phyloP scores from a whole-genome alignment of 2,329 filamentous ascomycete genomes.

The Biscogniauxia sp. region DNA sequence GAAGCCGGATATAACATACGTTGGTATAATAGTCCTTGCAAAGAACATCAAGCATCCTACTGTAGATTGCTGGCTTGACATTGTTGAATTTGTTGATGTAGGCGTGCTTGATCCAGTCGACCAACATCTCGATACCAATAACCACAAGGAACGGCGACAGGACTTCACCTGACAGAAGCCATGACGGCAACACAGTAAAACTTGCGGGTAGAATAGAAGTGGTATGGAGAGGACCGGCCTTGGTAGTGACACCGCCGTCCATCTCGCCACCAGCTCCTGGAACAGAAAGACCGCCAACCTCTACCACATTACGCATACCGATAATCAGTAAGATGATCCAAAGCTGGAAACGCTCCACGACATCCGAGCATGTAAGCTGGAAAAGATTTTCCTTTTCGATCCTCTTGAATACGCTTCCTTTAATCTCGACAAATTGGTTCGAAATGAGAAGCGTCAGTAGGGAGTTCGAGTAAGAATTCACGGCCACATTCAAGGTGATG shows the following conservation, averaged over 20 bases:
- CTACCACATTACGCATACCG: constrained; percentile 91
- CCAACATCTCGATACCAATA: constrained; percentile 91
- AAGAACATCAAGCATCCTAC: constrained; percentile 85
- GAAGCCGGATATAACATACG: constrained; percentile 44
- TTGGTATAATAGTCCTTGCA: constrained; percentile 98
- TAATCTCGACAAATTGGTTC: constrained; percentile 99
- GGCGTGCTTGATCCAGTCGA: constrained; percentile 95
- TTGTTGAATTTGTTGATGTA: constrained; percentile 99
- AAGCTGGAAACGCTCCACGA: constrained; percentile 94
- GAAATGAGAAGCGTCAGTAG: constrained; percentile 88
- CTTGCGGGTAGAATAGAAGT: constrained; percentile 82
- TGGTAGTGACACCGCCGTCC: constrained; percentile 46
- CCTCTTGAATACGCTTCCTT: constrained; percentile 96
- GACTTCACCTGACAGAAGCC: constrained; percentile 76
- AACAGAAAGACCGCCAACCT: constrained; percentile 80
- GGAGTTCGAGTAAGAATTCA: constrained; percentile 98
- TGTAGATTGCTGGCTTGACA: constrained; percentile 85
- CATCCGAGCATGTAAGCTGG: constrained; percentile 92
- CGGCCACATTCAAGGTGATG: constrained; percentile 94
- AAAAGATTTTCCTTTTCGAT: constrained; percentile 98
- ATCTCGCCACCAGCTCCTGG: constrained; percentile 52
- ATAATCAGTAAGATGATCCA: constrained; percentile 98
- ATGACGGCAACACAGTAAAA: constrained; percentile 84
- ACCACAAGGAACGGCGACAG: constrained; percentile 92
- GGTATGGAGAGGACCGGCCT: constrained; percentile 59